Evolutionary conservation across 2,329 filamentous ascomycete genomes (phyloP).

Genomic region (Penicillium sp.): DNA sequence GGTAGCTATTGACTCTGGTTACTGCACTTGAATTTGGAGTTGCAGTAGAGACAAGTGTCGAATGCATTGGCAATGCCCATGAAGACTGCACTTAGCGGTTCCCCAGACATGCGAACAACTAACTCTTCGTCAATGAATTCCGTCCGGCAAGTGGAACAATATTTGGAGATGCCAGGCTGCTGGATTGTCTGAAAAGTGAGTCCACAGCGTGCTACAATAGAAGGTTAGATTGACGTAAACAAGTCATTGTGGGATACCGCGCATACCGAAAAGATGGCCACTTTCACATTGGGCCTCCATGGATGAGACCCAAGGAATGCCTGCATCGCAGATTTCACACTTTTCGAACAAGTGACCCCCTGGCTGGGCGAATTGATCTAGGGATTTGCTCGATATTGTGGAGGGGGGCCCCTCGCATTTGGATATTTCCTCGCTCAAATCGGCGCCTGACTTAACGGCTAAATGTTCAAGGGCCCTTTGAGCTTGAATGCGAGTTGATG

Average conservation of each 20-base stretch:
- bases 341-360: conserved; percentile 45
- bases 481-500: conserved; percentile 29
- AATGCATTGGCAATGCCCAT: conserved; percentile 35
- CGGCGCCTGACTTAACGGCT: conserved; percentile 29
- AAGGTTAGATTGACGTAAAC: background rate
- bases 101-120: conserved; percentile 23
- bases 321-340: conserved; percentile 58
- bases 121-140: conserved; percentile 54
- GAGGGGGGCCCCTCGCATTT: conserved; percentile 25
- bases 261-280: conserved; percentile 57
- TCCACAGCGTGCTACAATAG: conserved; percentile 52
- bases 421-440: conserved; percentile 38
- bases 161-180: conserved; percentile 57
- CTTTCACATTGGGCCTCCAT: conserved; percentile 53
- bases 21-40: conserved; percentile 34
- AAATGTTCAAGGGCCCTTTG: conserved; percentile 33
- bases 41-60: conserved; percentile 42
- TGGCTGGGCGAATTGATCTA: conserved; percentile 24
- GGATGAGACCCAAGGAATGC: conserved; percentile 54
- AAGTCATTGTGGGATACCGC: conserved; percentile 4
- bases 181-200: conserved; percentile 61
- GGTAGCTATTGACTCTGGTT: background rate
- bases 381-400: conserved; percentile 29
- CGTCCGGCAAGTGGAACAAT: conserved; percentile 57
- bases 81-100: conserved; percentile 25